Percentiles rank a stretch among this genome's conserved stretches.
phyloP scores from a whole-genome alignment of 1,284 basidiomycete species.

The Malassezia obtusa region DNA sequence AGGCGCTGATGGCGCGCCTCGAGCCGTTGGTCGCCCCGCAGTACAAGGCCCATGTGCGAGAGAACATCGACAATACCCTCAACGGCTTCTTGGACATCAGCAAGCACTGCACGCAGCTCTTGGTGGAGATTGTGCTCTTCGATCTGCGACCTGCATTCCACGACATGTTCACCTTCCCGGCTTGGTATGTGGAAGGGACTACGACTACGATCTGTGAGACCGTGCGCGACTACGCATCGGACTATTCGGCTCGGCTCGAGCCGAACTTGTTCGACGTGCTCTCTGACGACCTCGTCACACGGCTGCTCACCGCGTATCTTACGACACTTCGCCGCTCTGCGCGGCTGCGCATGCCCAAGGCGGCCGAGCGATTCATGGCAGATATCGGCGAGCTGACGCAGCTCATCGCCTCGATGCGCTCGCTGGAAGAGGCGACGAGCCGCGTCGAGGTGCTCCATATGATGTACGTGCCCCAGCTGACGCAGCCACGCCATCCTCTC shows the following conservation, averaged over 20 bases:
- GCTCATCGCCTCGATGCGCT: conserved; percentile 73
- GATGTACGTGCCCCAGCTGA: conserved; percentile 22
- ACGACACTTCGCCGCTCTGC: conserved; percentile 67
- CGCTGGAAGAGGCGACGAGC: conserved; percentile 66
- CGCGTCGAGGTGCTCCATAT: conserved; percentile 77
- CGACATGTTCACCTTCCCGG: conserved; percentile 64
- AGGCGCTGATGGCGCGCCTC: conserved; percentile 70
- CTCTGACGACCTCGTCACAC: conserved; percentile 82
- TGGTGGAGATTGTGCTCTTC: conserved; percentile 90
- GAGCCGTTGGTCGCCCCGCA: conserved; percentile 88
- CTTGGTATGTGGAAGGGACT: conserved; percentile 58
- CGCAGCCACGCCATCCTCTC: conserved; percentile 71
- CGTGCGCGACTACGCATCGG: conserved; percentile 85
- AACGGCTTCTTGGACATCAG: conserved; percentile 97
- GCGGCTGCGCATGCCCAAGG: conserved; percentile 78
- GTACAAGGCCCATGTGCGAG: conserved; percentile 72
- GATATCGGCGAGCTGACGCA: conserved; percentile 69
- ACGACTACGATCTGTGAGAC: conserved; percentile 82
- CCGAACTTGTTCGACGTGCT: conserved; percentile 81
- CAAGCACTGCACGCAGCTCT: conserved; percentile 85
- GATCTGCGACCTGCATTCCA: conserved; percentile 83
- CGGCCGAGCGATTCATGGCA: conserved; percentile 67
- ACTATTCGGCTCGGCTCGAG: conserved; percentile 85
- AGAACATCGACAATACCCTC: conserved; percentile 85
- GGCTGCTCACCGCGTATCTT: conserved; percentile 82